phyloP scores from a whole-genome alignment of 1,284 basidiomycete genomes.

The Apiotrichum laibachii region DNA sequence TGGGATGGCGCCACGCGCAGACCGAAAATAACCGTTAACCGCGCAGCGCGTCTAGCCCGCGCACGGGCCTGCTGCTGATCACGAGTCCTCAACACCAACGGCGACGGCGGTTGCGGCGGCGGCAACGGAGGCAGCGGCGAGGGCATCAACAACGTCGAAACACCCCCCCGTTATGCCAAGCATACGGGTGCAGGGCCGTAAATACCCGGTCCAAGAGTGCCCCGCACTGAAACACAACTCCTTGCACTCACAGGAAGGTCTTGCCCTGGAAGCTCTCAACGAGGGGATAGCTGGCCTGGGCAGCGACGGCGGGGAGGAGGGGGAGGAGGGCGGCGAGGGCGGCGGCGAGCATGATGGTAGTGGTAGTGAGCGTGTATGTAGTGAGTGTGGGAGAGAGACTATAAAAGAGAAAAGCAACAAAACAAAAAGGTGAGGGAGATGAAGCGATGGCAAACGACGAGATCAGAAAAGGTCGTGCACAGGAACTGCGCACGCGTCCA shows the following conservation, averaged over 20 bases:
- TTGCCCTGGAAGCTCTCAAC: slow-evolving; percentile 25
- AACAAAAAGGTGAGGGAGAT: not conserved
- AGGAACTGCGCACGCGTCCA: no score
- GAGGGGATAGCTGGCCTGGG: slow-evolving; percentile 12
- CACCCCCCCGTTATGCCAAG: not conserved
- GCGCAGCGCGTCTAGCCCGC: no score
- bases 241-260: slow-evolving; percentile 17
- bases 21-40: no score
- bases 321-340: slow-evolving; percentile 10
- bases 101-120: no score
- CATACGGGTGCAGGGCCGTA: no score
- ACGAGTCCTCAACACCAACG: no score
- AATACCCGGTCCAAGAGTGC: not conserved
- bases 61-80: no score
- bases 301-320: not conserved
- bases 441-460: not conserved
- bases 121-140: no score
- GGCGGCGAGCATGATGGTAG: slow-evolving; percentile 3
- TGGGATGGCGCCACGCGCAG: not conserved
- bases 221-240: not conserved
- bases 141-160: not conserved
- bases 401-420: not conserved
- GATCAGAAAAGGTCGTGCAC: no score
- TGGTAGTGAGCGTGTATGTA: not conserved
- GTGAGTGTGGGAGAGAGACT: not conserved